Evolutionary conservation across 768 basidiomycete genomes (phyloP).

Genomic region (Termitomyces heimii): DNA sequence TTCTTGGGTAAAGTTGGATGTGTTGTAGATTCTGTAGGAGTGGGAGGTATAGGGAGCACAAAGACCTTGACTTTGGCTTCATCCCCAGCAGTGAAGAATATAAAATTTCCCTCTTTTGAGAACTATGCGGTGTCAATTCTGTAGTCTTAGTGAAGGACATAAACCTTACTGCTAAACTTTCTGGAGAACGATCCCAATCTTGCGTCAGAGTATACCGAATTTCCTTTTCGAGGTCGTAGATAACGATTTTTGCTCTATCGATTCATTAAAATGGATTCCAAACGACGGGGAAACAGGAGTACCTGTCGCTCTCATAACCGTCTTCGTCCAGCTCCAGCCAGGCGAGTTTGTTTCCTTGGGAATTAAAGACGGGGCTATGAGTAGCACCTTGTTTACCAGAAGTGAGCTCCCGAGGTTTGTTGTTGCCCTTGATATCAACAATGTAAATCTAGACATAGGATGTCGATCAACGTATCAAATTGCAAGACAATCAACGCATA

Average conservation of each 20-base stretch:
- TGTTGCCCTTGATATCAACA: slow-evolving; percentile 47
- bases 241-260: slow-evolving; percentile 64
- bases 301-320: slow-evolving; percentile 88
- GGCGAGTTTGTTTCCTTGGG: slow-evolving; percentile 63
- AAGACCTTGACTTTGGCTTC: slow-evolving; percentile 74
- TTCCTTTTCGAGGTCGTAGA: slow-evolving; percentile 68
- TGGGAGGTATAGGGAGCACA: slow-evolving; percentile 58
- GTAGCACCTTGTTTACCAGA: slow-evolving; percentile 83
- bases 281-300: slow-evolving; percentile 1
- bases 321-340: slow-evolving; percentile 88
- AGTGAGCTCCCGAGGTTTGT: slow-evolving; percentile 62
- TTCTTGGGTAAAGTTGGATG: slow-evolving; percentile 41
- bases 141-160: background rate
- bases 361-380: slow-evolving; percentile 64
- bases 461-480: background rate
- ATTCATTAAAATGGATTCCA: background rate
- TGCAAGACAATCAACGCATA: slow-evolving; percentile 19
- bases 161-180: slow-evolving; percentile 47
- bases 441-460: slow-evolving; percentile 53
- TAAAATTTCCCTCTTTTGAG: slow-evolving; percentile 58
- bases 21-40: slow-evolving; percentile 47
- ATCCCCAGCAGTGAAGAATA: slow-evolving; percentile 78
- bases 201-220: slow-evolving; percentile 72
- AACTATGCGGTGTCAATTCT: slow-evolving; percentile 42
- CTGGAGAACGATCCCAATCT: slow-evolving; percentile 81